Percentiles rank a stretch among this genome's conserved stretches.
phyloP scores from a whole-genome alignment of 768 basidiomycete genomes.

The Guyanaporus albipodus region DNA sequence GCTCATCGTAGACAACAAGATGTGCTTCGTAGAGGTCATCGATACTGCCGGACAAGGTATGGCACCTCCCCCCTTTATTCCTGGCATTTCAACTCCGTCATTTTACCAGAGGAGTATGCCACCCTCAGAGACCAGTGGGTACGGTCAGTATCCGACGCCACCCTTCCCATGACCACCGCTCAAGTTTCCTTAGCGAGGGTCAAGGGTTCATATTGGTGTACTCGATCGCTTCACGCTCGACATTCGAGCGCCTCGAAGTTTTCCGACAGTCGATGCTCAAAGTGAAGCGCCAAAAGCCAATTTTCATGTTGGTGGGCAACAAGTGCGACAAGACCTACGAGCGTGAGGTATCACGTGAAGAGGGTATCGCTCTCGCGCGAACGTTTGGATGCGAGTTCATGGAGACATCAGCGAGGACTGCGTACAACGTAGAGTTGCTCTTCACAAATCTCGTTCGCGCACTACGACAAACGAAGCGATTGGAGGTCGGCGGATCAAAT shows the following conservation, averaged over 20 bases:
- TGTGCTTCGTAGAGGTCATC: slow-evolving; percentile 95
- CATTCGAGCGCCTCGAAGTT: slow-evolving; percentile 85
- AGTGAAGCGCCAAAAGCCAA: slow-evolving; percentile 80
- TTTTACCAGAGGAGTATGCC: slow-evolving; percentile 83
- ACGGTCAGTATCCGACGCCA: slow-evolving; percentile 53
- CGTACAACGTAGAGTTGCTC: slow-evolving; percentile 85
- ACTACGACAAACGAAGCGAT: slow-evolving; percentile 63
- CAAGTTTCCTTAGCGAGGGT: slow-evolving; percentile 66
- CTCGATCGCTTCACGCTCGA: slow-evolving; percentile 90
- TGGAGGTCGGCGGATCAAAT: slow-evolving; percentile 46
- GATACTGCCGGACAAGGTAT: slow-evolving; percentile 96
- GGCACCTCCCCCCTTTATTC: slow-evolving; percentile 24
- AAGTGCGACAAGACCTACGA: slow-evolving; percentile 91
- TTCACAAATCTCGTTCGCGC: slow-evolving; percentile 86
- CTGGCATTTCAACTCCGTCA: slow-evolving; percentile 17
- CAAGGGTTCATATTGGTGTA: slow-evolving; percentile 98
- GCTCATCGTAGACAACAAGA: slow-evolving; percentile 88
- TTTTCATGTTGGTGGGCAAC: slow-evolving; percentile 95
- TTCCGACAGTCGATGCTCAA: slow-evolving; percentile 88
- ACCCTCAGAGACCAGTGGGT: slow-evolving; percentile 98
- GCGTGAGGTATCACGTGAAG: slow-evolving; percentile 88
- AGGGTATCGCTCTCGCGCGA: slow-evolving; percentile 77
- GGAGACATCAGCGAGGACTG: slow-evolving; percentile 95
- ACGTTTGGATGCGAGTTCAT: slow-evolving; percentile 90
- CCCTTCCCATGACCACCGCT: slow-evolving; percentile 6